Evolutionary conservation across 2,329 filamentous ascomycete genomes (phyloP).

Genomic region (Juglanconis sp.): DNA sequence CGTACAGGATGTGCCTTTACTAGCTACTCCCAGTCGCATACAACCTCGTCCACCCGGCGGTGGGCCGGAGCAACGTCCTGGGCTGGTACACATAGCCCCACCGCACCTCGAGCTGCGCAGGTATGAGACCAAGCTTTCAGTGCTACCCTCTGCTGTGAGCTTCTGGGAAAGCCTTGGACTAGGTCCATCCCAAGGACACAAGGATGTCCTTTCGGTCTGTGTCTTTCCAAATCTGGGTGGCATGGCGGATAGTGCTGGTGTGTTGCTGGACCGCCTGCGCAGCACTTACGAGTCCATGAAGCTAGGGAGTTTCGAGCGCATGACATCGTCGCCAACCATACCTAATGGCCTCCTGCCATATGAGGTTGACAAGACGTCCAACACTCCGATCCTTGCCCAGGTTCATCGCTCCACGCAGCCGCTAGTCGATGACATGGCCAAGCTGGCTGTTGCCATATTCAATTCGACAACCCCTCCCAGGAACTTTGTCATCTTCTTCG

Average conservation of each 20-base stretch:
- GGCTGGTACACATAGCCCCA: conserved; percentile 60
- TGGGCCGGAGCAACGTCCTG: conserved; percentile 46
- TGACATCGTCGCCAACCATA: conserved; percentile 41
- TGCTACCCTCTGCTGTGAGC: conserved; percentile 68
- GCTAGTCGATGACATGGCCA: conserved; percentile 46
- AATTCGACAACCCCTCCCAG: conserved; percentile 41
- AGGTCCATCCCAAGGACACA: conserved; percentile 65
- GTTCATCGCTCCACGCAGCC: conserved; percentile 42
- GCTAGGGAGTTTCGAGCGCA: conserved; percentile 61
- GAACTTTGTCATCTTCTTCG: conserved; percentile 73
- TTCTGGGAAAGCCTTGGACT: conserved; percentile 84
- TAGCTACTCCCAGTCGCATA: conserved; percentile 50
- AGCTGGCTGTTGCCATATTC: conserved; percentile 44
- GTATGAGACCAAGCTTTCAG: conserved; percentile 65
- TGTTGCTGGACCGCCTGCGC: conserved; percentile 66
- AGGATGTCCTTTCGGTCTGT: conserved; percentile 69
- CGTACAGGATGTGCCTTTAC: conserved; percentile 53
- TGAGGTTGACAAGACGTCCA: conserved; percentile 44
- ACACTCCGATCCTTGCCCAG: conserved; percentile 35
- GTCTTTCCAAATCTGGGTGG: conserved; percentile 66
- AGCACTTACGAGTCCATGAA: conserved; percentile 72
- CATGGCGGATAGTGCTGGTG: conserved; percentile 56
- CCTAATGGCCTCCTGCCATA: conserved; percentile 48
- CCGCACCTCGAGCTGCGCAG: conserved; percentile 72
- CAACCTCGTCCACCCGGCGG: conserved; percentile 46